Base-by-base conservation (phyloP, 257 asterid genomes). In the Solanum ossicruentum region DNA sequence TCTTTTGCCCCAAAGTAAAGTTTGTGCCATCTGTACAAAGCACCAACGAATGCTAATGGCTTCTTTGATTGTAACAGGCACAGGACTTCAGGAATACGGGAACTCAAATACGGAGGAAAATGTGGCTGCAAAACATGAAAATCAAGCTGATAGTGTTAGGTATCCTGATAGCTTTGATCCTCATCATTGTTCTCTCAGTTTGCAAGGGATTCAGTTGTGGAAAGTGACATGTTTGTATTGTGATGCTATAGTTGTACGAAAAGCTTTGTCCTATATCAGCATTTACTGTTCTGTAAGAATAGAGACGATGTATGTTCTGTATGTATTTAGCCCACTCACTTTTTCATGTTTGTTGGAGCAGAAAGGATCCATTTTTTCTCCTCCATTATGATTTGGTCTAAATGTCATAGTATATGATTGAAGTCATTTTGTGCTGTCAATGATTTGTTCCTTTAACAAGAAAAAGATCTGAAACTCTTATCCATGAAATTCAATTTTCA, bases 61-160 rank as follows among this genome's bases (percentile, higher is more conserved):
- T 81, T 28, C 23, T 61, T 43, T 47, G 32, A 51, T 61, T 80
- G 55, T 84, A 85, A 70, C 93, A 94, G 98, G 98, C 98, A 82
- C 97, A 91, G 91, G 98, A 92, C 87, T 94, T 94, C 89, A 90
- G 94, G 88, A 87, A 84, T 49, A 88, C 90, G 21, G 98, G 98
- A 88, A 93, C 95, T 20, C 86, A 91, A 84, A 91, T 93, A 58
- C 86, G 98, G 90, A 90, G 97, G 85, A 94, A 93, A 87, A 94
- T 94, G 97, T 94, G 98, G 98, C 90, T 94, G 84, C 96, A 93
- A 87, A 93, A 94, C 93, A 94, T 93, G 98, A 94, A 94, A 91
- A 88, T 94, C 86, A 94, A 94, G 90, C 88, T 94, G 89, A 92
- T 94, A 15, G 97, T 94, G 16, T 86, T 93, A 78, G 97, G 89